Evolutionary conservation across 176 grass and related monocot genomes (phyloP), one percentile per base, ranked within the genome.

Genomic region (Calamus simplicifolius): DNA sequence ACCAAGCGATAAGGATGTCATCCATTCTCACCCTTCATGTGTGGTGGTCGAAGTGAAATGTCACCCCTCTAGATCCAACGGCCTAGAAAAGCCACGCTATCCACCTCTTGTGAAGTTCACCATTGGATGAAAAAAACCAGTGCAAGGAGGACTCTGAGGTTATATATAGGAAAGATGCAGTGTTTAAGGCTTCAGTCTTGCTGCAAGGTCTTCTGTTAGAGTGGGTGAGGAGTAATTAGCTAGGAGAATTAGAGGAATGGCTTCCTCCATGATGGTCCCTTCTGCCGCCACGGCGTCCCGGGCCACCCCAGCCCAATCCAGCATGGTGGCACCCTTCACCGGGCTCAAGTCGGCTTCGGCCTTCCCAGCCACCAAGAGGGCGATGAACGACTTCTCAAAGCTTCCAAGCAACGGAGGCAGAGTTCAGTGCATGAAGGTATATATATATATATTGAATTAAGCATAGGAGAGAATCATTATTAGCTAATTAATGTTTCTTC

Each of bases 361-460:
- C 3, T 50, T 86, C 61, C 82, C 76, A 18, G 5, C 51, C 2
- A 70, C 54, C 58, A 68, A 68, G 71, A 73, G 58, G 58, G 58
- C 63, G 29, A 69, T 16, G 56, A 16, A 29, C 18, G 66, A 65
- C 66, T 26, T 82, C 14, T 63, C 71, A 57, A 73, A 5, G 27
- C 65, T 80, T 51, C 69, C 69, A 56, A 83, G 73, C 89, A 95
- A 82, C 53, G 75, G 79, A 4, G 80, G 82, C 25, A 74, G 68
- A 75, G 80, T 95, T 49, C 49, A 35, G 60, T 95, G 89, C 85
- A 95, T 95, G 82, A 85, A 95, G 85, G 89, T 83, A 62, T 27
- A n/a, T n/a, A n/a, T n/a, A n/a, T n/a, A n/a, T n/a, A n/a, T 18
- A 43, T 43, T 1, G 12, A 29, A 43, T 13, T 43, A 43, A 43